phyloP scores from a whole-genome alignment of 192 early-diverging fungal species.

The Backusella westeae region DNA sequence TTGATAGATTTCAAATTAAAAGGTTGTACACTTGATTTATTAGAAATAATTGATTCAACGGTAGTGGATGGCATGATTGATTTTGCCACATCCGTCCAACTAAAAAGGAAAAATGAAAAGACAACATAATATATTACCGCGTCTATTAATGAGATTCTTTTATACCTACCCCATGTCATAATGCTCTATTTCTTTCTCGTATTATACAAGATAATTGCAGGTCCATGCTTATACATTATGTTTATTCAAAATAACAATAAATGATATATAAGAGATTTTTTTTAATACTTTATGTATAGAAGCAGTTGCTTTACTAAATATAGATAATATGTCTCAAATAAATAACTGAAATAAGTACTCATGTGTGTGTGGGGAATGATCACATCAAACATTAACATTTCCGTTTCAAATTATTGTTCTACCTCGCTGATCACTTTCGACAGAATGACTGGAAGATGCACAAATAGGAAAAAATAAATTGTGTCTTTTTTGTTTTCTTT shows the following conservation, averaged over 20 bases:
- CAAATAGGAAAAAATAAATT: constrained; percentile 1
- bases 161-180: background rate
- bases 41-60: background rate
- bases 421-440: background rate
- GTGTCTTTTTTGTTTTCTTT: background rate
- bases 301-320: background rate
- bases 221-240: background rate
- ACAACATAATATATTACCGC: background rate
- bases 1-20: constrained; percentile 2
- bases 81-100: background rate
- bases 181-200: background rate
- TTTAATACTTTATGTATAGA: background rate
- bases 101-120: background rate
- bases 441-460: background rate
- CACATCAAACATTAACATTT: background rate
- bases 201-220: background rate
- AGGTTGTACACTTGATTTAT: constrained; percentile 9
- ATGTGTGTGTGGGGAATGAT: background rate
- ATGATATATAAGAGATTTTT: background rate
- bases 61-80: constrained; percentile 10
- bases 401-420: constrained; percentile 1
- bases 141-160: background rate
- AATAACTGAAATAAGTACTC: background rate
- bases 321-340: background rate
- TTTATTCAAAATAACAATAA: background rate